These are phyloP conservation scores for Heritiera fomes DNA, from an alignment of 345 rosid genomes.

Conservation along the genomic window DNA sequence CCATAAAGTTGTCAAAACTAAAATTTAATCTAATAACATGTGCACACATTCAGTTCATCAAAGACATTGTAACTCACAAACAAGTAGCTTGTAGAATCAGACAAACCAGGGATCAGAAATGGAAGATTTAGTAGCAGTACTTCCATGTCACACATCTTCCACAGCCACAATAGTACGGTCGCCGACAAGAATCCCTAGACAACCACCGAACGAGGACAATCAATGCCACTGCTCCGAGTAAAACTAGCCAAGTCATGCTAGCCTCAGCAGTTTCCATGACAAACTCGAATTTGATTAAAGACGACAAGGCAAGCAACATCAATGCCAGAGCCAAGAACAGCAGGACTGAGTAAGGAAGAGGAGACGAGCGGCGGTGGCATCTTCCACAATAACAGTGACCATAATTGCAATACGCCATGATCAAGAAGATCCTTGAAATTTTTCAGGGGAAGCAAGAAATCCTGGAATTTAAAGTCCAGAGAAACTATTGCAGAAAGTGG, in stretches of 20 bases:
- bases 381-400: conserved; percentile 45
- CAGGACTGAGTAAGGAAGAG: conserved; percentile 40
- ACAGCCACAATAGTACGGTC: conserved; percentile 32
- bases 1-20: not conserved
- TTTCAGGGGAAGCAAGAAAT: not conserved
- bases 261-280: conserved; percentile 30
- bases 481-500: not conserved
- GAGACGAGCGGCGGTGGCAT: conserved; percentile 32
- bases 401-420: conserved; percentile 23
- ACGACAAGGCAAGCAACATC: conserved; percentile 41
- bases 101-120: conserved; percentile 13
- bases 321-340: conserved; percentile 45
- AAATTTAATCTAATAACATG: not conserved
- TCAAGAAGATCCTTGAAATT: not conserved
- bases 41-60: conserved; percentile 8
- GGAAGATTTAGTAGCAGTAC: conserved; percentile 33
- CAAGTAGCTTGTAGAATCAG: not conserved
- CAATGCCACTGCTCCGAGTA: conserved; percentile 31
- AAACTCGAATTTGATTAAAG: conserved; percentile 38
- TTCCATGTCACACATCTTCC: conserved; percentile 35
- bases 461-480: not conserved
- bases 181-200: conserved; percentile 31
- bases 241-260: conserved; percentile 44
- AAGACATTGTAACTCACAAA: not conserved
- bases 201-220: conserved; percentile 37